phyloP scores from a whole-genome alignment of 306 rosid genomes.

The Fragaria nilgerrensis region DNA sequence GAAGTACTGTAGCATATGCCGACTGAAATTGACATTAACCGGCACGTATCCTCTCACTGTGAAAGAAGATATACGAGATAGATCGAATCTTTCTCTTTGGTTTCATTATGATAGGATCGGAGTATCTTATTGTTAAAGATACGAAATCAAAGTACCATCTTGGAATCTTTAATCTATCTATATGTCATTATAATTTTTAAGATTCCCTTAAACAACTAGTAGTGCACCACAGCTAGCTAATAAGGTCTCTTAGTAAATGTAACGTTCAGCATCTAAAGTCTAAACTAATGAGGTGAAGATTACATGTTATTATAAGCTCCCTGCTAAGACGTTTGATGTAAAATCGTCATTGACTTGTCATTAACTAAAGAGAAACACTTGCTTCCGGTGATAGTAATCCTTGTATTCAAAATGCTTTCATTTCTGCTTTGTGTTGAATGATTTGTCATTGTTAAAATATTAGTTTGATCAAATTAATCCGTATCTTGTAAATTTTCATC shows the following conservation, averaged over 20 bases:
- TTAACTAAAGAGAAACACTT: background rate
- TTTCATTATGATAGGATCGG: background rate
- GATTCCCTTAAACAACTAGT: background rate
- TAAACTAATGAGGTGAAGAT: background rate
- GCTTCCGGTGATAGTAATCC: background rate
- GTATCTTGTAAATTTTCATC: too few relatives aligned
- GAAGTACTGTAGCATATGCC: background rate
- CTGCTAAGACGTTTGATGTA: background rate
- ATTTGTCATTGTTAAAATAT: too few relatives aligned
- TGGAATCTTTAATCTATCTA: background rate
- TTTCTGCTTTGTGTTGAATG: too few relatives aligned
- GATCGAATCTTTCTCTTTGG: background rate
- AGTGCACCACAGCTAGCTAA: background rate
- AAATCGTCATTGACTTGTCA: background rate
- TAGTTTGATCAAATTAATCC: too few relatives aligned
- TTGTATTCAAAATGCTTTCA: background rate
- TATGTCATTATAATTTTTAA: background rate
- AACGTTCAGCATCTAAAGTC: background rate
- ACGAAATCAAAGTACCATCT: background rate
- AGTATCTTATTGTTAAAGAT: background rate
- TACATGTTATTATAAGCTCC: background rate
- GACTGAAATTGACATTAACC: background rate
- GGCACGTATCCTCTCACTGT: background rate
- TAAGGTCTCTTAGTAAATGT: background rate
- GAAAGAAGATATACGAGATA: background rate